Evolutionary conservation across 2,329 filamentous ascomycete species (phyloP).

Genomic region (Pseudogymnoascus sp.): DNA sequence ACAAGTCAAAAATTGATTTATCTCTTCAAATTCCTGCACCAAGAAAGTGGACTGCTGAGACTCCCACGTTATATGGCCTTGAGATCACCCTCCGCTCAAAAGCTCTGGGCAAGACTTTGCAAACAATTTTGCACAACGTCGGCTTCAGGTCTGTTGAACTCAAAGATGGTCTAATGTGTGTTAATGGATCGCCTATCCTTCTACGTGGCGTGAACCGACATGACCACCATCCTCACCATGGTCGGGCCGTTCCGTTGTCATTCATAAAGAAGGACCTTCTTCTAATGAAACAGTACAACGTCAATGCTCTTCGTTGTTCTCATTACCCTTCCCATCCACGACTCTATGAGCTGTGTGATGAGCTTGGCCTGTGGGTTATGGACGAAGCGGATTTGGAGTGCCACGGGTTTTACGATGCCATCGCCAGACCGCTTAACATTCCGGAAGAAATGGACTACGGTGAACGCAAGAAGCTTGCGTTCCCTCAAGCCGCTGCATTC

Average conservation of each 20-base stretch:
- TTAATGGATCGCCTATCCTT: slow-evolving; percentile 55
- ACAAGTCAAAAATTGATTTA: not conserved
- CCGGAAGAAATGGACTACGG: slow-evolving; percentile 52
- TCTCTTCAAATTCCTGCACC: slow-evolving; percentile 40
- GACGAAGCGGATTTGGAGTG: slow-evolving; percentile 47
- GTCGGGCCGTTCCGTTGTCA: slow-evolving; percentile 44
- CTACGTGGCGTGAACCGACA: slow-evolving; percentile 62
- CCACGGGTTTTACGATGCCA: slow-evolving; percentile 38
- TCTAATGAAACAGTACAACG: slow-evolving; percentile 63
- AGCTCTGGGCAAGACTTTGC: slow-evolving; percentile 21
- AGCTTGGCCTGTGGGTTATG: slow-evolving; percentile 58
- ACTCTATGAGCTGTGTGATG: slow-evolving; percentile 54
- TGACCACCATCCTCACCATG: slow-evolving; percentile 57
- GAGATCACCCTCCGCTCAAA: slow-evolving; percentile 38
- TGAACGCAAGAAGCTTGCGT: slow-evolving; percentile 51
- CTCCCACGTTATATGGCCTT: slow-evolving; percentile 53
- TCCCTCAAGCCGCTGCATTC: slow-evolving; percentile 47
- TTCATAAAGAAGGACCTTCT: slow-evolving; percentile 56
- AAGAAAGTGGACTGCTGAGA: slow-evolving; percentile 62
- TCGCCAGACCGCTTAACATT: slow-evolving; percentile 43
- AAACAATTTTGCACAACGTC: slow-evolving; percentile 36
- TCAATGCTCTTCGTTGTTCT: slow-evolving; percentile 62
- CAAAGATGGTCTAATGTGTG: slow-evolving; percentile 50
- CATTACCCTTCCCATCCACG: slow-evolving; percentile 60
- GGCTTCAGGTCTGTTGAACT: slow-evolving; percentile 61